These are phyloP conservation scores for Quercus robur DNA, from an alignment of 306 rosid species.

Conservation along the genomic window DNA sequence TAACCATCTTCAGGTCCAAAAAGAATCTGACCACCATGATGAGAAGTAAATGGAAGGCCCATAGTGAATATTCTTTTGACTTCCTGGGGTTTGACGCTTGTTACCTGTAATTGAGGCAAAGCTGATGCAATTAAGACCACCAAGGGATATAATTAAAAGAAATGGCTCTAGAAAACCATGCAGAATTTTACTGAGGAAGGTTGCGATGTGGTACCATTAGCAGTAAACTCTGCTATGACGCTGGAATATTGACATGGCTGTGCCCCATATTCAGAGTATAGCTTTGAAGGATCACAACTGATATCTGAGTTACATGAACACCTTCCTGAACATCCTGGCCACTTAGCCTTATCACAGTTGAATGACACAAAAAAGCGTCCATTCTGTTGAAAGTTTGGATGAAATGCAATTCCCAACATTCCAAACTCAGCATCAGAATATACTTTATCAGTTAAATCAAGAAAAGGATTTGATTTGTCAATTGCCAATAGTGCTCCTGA, in stretches of 20 bases:
- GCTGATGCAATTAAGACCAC: background rate
- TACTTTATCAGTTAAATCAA: conserved; percentile 30
- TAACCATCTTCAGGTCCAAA: conserved; percentile 35
- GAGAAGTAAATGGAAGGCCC: conserved; percentile 37
- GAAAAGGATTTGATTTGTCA: conserved; percentile 25
- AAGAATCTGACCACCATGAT: conserved; percentile 40
- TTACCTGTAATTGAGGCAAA: conserved; percentile 16
- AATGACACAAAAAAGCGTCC: conserved; percentile 38
- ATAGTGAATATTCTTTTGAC: conserved; percentile 41
- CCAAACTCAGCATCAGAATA: conserved; percentile 23
- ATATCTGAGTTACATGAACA: conserved; percentile 35
- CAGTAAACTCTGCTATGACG: conserved; percentile 31
- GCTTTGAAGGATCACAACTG: conserved; percentile 28
- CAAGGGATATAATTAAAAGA: background rate
- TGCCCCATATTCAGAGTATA: conserved; percentile 25
- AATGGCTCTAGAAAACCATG: background rate
- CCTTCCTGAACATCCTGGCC: conserved; percentile 35
- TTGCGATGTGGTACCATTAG: conserved; percentile 18
- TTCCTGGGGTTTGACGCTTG: conserved; percentile 14
- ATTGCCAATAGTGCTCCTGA: conserved; percentile 22
- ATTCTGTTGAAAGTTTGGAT: conserved; percentile 24
- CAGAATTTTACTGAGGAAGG: conserved; percentile 6
- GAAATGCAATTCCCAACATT: conserved; percentile 38
- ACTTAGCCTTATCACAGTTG: conserved; percentile 35
- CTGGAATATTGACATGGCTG: conserved; percentile 35